These are phyloP conservation scores for Aspergillus ustus DNA, from an alignment of 2,329 filamentous ascomycete species.

Conservation along the genomic window DNA sequence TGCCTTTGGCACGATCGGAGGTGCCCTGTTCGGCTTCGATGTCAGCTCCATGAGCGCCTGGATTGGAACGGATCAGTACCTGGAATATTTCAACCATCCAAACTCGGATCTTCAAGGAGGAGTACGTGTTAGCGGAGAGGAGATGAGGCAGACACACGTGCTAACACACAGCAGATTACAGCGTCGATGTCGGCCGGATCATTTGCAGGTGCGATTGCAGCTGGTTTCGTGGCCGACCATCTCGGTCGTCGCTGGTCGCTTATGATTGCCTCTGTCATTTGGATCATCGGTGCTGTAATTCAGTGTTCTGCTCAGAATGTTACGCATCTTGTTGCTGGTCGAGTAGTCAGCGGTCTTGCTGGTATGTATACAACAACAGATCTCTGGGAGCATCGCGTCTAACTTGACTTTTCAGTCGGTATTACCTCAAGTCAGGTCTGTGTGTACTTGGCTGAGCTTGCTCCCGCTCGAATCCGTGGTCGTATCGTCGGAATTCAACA, in stretches of 20 bases:
- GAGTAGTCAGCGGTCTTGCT: slow-evolving; percentile 49
- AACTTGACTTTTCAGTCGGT: slow-evolving; percentile 34
- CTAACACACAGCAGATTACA: slow-evolving; percentile 57
- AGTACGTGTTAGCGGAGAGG: slow-evolving; percentile 22
- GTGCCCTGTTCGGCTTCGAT: slow-evolving; percentile 63
- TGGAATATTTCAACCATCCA: slow-evolving; percentile 59
- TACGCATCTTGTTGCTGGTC: slow-evolving; percentile 52
- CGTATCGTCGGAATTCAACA: slow-evolving; percentile 51
- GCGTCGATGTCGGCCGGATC: slow-evolving; percentile 74
- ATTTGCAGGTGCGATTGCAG: slow-evolving; percentile 62
- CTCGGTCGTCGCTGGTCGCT: slow-evolving; percentile 49
- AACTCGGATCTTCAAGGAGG: slow-evolving; percentile 44
- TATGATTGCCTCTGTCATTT: slow-evolving; percentile 39
- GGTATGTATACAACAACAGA: slow-evolving; percentile 16
- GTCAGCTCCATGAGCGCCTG: slow-evolving; percentile 53
- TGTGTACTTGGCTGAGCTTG: slow-evolving; percentile 51
- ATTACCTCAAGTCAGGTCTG: slow-evolving; percentile 51
- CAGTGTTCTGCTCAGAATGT: slow-evolving; percentile 38
- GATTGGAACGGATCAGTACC: slow-evolving; percentile 57
- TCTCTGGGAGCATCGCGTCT: not conserved
- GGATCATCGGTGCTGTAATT: slow-evolving; percentile 41
- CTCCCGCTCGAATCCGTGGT: slow-evolving; percentile 47
- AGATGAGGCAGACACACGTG: not conserved
- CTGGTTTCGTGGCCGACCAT: slow-evolving; percentile 42
- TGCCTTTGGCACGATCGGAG: slow-evolving; percentile 61